These are phyloP conservation scores for Brettanomyces nanus DNA, from an alignment of 805 yeast species.

Conservation along the genomic window DNA sequence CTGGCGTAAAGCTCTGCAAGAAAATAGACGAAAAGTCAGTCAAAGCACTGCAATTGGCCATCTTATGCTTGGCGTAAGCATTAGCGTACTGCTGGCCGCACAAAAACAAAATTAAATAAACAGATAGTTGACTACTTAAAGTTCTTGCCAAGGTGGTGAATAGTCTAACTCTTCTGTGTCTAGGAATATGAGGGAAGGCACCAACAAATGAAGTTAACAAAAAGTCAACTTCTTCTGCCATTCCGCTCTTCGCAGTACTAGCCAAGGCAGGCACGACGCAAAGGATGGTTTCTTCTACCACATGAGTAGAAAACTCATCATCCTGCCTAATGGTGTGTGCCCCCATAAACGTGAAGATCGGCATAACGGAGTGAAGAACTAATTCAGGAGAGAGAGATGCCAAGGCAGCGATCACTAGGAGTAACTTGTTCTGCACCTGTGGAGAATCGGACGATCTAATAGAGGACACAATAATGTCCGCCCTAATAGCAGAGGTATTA, in stretches of 20 bases:
- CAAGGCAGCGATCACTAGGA: slow-evolving; percentile 77
- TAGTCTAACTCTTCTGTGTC: slow-evolving; percentile 86
- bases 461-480: slow-evolving; percentile 85
- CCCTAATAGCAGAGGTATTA: slow-evolving; percentile 65
- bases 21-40: slow-evolving; percentile 69
- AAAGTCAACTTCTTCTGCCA: slow-evolving; percentile 67
- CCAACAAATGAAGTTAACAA: slow-evolving; percentile 83
- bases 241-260: slow-evolving; percentile 33
- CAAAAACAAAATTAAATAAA: slow-evolving; percentile 67
- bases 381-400: slow-evolving; percentile 88
- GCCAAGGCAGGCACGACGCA: slow-evolving; percentile 89
- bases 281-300: slow-evolving; percentile 83
- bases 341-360: slow-evolving; percentile 99
- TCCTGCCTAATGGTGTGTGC: slow-evolving; percentile 95
- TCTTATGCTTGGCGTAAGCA: slow-evolving; percentile 44
- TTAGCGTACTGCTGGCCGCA: slow-evolving; percentile 72
- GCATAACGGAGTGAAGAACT: slow-evolving; percentile 94
- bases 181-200: slow-evolving; percentile 91
- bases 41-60: slow-evolving; percentile 57
- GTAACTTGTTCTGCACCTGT: slow-evolving; percentile 84
- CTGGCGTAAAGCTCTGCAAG: slow-evolving; percentile 56
- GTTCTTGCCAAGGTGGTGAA: slow-evolving; percentile 74
- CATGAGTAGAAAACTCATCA: slow-evolving; percentile 89
- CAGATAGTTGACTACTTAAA: slow-evolving; percentile 56
- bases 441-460: slow-evolving; percentile 87